These are phyloP conservation scores for Hortiboletus flavorubellus DNA, from an alignment of 768 basidiomycete genomes.

Conservation along the genomic window DNA sequence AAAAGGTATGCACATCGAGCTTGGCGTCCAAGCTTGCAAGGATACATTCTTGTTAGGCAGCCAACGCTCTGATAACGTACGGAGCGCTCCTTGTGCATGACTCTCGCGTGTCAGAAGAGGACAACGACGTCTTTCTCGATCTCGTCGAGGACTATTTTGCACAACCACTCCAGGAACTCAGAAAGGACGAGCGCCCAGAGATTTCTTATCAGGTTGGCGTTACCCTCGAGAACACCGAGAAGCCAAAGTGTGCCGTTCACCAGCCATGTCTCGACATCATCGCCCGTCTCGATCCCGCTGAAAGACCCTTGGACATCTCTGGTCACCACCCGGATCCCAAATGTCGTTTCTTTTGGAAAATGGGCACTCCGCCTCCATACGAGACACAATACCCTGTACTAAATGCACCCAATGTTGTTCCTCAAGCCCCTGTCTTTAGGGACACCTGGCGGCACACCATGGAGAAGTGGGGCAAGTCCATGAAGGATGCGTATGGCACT, in stretches of 20 bases:
- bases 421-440: slow-evolving; percentile 54
- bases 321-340: slow-evolving; percentile 88
- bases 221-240: slow-evolving; percentile 95
- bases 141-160: slow-evolving; percentile 92
- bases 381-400: slow-evolving; percentile 72
- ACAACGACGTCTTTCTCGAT: slow-evolving; percentile 82
- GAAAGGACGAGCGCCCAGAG: slow-evolving; percentile 80
- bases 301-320: slow-evolving; percentile 82
- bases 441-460: slow-evolving; percentile 68
- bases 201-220: slow-evolving; percentile 91
- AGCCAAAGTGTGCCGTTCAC: slow-evolving; percentile 80
- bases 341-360: slow-evolving; percentile 91
- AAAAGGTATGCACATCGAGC: slow-evolving; percentile 42
- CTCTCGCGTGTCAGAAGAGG: slow-evolving; percentile 76
- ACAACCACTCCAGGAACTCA: slow-evolving; percentile 58
- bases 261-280: slow-evolving; percentile 83
- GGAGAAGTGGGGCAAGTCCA: slow-evolving; percentile 83
- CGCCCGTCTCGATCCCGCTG: slow-evolving; percentile 64
- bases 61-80: slow-evolving; percentile 75
- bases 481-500: slow-evolving; percentile 77
- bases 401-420: slow-evolving; percentile 82
- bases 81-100: slow-evolving; percentile 88
- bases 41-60: slow-evolving; percentile 48
- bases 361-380: slow-evolving; percentile 73
- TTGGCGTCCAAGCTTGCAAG: neutral